A percentile compares a stretch with the other conserved stretches of the same genome.
Evolutionary conservation across 1,284 basidiomycete species (phyloP).

Genomic region (Cutaneotrichosporon sp.): DNA sequence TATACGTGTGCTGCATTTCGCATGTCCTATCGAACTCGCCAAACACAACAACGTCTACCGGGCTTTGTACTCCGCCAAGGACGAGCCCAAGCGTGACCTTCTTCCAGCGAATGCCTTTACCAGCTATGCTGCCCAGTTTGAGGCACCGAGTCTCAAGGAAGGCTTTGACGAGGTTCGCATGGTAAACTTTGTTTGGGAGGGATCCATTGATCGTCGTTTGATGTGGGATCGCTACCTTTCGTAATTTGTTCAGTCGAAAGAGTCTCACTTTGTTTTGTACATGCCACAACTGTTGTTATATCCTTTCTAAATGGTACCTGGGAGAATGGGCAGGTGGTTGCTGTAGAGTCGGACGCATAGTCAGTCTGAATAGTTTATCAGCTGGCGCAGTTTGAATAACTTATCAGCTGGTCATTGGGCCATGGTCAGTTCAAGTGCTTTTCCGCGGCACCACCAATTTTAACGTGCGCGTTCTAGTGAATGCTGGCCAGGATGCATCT

Average conservation of each 20-base stretch:
- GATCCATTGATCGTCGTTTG: slow-evolving; percentile 61
- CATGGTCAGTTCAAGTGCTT: too few relatives aligned
- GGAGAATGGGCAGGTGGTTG: too few relatives aligned
- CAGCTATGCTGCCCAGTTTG: slow-evolving; percentile 58
- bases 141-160: slow-evolving; percentile 62
- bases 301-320: too few relatives aligned
- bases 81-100: slow-evolving; percentile 51
- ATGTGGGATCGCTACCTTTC: slow-evolving; percentile 68
- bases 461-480: too few relatives aligned
- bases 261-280: too few relatives aligned
- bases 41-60: slow-evolving; percentile 88
- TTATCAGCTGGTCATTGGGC: too few relatives aligned
- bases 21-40: slow-evolving; percentile 65
- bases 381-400: too few relatives aligned
- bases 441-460: too few relatives aligned
- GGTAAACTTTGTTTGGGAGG: slow-evolving; percentile 74
- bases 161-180: slow-evolving; percentile 69
- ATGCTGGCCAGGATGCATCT: not conserved
- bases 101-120: slow-evolving; percentile 63
- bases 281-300: too few relatives aligned
- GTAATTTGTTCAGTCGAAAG: not conserved
- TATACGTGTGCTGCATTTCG: slow-evolving; percentile 66
- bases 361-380: too few relatives aligned
- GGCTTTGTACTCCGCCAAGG: slow-evolving; percentile 51
- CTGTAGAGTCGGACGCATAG: too few relatives aligned